A percentile compares a stretch with the other conserved stretches of the same genome.
Conservation (phyloP, 768 basidiomycete species). For the Podaxis sp. region DNA sequence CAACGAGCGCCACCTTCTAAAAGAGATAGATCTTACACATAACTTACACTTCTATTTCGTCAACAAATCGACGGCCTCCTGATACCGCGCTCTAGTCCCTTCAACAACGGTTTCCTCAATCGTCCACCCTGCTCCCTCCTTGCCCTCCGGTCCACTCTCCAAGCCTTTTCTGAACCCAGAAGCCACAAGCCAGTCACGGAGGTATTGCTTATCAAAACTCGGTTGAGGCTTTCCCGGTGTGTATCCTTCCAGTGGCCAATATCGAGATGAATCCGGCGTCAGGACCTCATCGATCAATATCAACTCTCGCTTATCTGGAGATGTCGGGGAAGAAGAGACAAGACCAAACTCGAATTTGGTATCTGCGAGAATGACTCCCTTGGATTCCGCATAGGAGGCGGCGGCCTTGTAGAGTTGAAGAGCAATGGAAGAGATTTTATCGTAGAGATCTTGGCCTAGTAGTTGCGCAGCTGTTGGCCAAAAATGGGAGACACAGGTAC, state of each 20-base stretch:
- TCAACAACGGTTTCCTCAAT: conserved; percentile 75
- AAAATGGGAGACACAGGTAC: no score
- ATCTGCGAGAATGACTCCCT: conserved; percentile 92
- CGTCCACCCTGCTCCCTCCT: conserved; percentile 71
- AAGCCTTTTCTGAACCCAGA: conserved; percentile 76
- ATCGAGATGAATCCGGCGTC: conserved; percentile 95
- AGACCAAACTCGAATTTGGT: conserved; percentile 99
- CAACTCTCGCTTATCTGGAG: conserved; percentile 41
- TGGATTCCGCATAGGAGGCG: conserved; percentile 65
- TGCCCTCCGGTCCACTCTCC: conserved; percentile 70
- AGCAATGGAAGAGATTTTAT: conserved; percentile 57
- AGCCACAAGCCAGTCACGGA: conserved; percentile 84
- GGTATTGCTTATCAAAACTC: conserved; percentile 96
- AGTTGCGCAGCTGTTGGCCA: conserved; percentile 53
- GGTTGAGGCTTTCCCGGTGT: conserved; percentile 73
- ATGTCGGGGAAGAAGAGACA: conserved; percentile 36
- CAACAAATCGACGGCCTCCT: conserved; percentile 69
- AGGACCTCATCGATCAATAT: conserved; percentile 96
- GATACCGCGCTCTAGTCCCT: conserved; percentile 78
- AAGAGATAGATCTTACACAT: neutral
- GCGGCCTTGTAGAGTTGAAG: conserved; percentile 73
- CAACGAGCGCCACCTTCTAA: neutral
- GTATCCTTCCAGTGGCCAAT: conserved; percentile 86
- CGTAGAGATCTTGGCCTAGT: conserved; percentile 65
- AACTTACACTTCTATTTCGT: conserved; percentile 25